Conservation (phyloP, 495 filamentous ascomycete species). For the Xylaria cubensis region DNA sequence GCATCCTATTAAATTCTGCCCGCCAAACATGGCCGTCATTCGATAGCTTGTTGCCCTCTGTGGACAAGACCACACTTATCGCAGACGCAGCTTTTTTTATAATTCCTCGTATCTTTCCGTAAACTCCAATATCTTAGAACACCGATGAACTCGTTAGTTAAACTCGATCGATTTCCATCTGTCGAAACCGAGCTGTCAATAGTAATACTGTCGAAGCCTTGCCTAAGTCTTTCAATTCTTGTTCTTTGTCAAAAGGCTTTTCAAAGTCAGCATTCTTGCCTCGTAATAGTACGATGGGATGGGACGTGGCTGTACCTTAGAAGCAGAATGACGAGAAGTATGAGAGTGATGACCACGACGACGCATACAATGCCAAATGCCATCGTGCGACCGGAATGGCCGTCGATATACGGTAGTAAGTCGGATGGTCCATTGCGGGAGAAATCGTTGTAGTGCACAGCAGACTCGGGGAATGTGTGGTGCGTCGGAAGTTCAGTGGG, state of each 20-base stretch:
- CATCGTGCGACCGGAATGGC: background rate
- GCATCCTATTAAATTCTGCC: constrained; percentile 57
- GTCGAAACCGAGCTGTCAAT: background rate
- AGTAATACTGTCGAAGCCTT: background rate
- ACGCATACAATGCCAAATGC: background rate
- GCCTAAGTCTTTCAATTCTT: background rate
- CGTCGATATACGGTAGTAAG: background rate
- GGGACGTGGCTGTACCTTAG: background rate
- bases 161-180: background rate
- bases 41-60: constrained; percentile 47
- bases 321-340: constrained; percentile 18
- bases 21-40: constrained; percentile 46
- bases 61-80: background rate
- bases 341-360: background rate
- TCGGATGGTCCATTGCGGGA: background rate
- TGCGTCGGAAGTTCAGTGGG: background rate
- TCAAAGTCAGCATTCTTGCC: background rate
- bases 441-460: background rate
- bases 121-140: background rate
- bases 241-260: constrained; percentile 9
- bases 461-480: background rate
- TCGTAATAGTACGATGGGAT: background rate
- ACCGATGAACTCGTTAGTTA: background rate
- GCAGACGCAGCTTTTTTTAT: background rate
- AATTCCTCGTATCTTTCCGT: background rate